Evolutionary conservation across 495 filamentous ascomycete species (phyloP).

Genomic region (Aspergillus carlsbadensis): DNA sequence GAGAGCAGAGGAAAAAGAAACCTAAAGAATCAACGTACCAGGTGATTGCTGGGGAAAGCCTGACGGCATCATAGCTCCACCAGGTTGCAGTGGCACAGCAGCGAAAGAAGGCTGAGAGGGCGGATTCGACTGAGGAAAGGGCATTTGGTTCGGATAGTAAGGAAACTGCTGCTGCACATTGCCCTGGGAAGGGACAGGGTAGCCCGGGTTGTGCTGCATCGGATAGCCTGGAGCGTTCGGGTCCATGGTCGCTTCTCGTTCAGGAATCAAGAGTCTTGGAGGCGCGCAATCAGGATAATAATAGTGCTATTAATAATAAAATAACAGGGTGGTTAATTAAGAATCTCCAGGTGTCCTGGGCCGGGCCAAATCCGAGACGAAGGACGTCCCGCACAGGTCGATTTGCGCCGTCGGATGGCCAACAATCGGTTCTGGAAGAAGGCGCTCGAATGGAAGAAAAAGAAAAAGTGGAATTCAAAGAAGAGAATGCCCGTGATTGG

Average conservation of each 20-base stretch:
- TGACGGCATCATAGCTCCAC: slow-evolving; percentile 46
- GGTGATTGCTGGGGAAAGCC: slow-evolving; percentile 40
- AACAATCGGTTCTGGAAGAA: neutral
- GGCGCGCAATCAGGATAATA: slow-evolving; percentile 10
- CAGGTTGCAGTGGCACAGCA: slow-evolving; percentile 41
- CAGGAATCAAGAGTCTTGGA: slow-evolving; percentile 2
- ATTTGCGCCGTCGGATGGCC: neutral
- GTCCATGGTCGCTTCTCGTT: slow-evolving; percentile 35
- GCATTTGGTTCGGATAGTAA: slow-evolving; percentile 41
- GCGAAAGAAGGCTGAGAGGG: slow-evolving; percentile 38
- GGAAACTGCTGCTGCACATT: slow-evolving; percentile 34
- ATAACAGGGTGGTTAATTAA: slow-evolving; percentile 7
- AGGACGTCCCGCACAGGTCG: neutral
- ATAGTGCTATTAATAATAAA: slow-evolving; percentile 7
- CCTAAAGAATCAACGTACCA: slow-evolving; percentile 30
- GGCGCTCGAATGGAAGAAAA: slow-evolving; percentile 3
- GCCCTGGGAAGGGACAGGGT: slow-evolving; percentile 40
- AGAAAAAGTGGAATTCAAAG: neutral
- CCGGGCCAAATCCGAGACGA: neutral
- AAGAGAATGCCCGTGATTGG: neutral
- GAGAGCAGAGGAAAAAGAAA: neutral
- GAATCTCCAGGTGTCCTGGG: neutral
- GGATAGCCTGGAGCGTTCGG: slow-evolving; percentile 43
- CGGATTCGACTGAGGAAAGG: slow-evolving; percentile 40
- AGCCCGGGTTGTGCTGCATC: slow-evolving; percentile 30